Conservation (phyloP, 2,329 filamentous ascomycete genomes). For the Talaromyces sp. region DNA sequence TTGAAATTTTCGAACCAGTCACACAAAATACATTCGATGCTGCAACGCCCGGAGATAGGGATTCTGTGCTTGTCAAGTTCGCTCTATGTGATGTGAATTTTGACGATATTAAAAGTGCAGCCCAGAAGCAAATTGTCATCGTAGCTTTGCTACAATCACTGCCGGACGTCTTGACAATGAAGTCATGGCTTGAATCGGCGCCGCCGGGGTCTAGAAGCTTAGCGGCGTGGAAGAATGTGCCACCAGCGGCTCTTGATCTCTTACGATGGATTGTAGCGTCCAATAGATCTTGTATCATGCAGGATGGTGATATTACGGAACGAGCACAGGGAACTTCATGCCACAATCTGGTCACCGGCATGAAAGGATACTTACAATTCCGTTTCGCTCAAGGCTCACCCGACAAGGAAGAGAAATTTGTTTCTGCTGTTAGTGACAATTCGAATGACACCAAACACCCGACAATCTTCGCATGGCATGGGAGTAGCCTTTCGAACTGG, state of each 20-base stretch:
- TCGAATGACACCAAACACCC: conserved; percentile 48
- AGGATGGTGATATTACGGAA: conserved; percentile 55
- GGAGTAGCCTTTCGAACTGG: conserved; percentile 74
- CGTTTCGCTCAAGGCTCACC: conserved; percentile 83
- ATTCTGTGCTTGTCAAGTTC: conserved; percentile 21
- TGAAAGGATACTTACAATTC: conserved; percentile 73
- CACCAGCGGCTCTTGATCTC: conserved; percentile 63
- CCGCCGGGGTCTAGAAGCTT: conserved; percentile 32
- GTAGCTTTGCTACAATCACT: conserved; percentile 38
- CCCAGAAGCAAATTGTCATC: conserved; percentile 32
- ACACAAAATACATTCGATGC: not conserved
- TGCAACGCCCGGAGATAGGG: not conserved
- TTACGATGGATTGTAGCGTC: conserved; percentile 87
- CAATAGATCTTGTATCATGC: conserved; percentile 80
- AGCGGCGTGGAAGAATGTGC: conserved; percentile 58
- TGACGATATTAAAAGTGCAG: conserved; percentile 31
- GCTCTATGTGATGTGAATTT: conserved; percentile 39
- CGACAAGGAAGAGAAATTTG: conserved; percentile 77
- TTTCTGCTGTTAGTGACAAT: conserved; percentile 54
- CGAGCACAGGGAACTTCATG: conserved; percentile 13
- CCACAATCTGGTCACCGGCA: conserved; percentile 58
- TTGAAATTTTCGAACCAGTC: conserved; percentile 37
- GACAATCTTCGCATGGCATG: conserved; percentile 84
- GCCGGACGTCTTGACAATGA: conserved; percentile 41
- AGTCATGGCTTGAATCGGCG: conserved; percentile 39